A percentile compares a stretch with the other conserved stretches of the same genome.
Evolutionary conservation across 805 yeast genomes (phyloP).

Genomic region (Starmerella powellii): DNA sequence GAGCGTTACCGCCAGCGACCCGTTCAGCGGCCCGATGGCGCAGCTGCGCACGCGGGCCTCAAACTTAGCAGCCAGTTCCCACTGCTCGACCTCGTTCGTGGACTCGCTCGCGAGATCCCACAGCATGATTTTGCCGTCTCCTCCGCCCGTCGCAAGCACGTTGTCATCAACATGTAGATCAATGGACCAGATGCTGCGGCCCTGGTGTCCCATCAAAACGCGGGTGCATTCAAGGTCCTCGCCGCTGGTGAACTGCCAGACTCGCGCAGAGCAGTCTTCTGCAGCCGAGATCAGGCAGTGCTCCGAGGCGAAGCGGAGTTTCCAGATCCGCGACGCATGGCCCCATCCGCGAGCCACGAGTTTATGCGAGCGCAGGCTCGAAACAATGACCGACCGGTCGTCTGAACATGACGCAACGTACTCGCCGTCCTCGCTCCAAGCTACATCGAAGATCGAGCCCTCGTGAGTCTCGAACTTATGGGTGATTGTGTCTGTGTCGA

Average conservation of each 20-base stretch:
- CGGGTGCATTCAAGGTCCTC: conserved; percentile 33
- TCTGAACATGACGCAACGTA: conserved; percentile 76
- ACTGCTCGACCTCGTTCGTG: not conserved
- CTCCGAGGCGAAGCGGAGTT: conserved; percentile 42
- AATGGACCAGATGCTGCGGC: conserved; percentile 69
- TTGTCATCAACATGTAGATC: conserved; percentile 38
- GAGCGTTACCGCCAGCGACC: not conserved
- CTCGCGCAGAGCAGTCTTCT: conserved; percentile 76
- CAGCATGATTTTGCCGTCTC: conserved; percentile 71
- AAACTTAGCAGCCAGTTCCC: not conserved
- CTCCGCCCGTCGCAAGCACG: conserved; percentile 76
- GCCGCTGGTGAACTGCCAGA: conserved; percentile 42
- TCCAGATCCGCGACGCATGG: conserved; percentile 91
- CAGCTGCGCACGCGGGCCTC: not conserved
- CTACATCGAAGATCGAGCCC: conserved; percentile 82
- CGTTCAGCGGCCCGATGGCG: not conserved
- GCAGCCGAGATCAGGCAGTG: conserved; percentile 49
- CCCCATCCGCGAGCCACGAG: conserved; percentile 85
- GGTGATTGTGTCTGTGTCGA: conserved; percentile 32
- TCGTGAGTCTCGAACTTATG: conserved; percentile 63
- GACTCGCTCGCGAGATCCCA: conserved; percentile 34
- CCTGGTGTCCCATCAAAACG: conserved; percentile 59
- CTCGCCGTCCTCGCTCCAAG: conserved; percentile 43
- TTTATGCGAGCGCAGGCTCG: conserved; percentile 48
- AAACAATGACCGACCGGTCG: conserved; percentile 75